Evolutionary conservation across 805 yeast genomes (phyloP), one percentile per base, ranked within the genome.

Genomic region (Starmerella stigmatis): DNA sequence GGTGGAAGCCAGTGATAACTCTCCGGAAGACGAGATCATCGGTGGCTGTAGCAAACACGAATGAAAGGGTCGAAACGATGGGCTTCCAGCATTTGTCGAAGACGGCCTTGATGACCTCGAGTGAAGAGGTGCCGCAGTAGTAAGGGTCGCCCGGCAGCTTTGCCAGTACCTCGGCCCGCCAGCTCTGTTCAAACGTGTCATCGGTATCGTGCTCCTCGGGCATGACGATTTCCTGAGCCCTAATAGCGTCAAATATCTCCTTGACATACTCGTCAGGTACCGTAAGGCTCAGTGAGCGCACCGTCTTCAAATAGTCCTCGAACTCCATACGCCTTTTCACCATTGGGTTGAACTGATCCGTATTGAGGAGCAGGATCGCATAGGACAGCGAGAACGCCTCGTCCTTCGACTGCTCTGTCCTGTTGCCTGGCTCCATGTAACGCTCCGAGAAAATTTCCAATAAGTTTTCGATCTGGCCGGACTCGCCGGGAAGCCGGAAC

Each of bases 141-240:
- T 34, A 43, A 1, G 61, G 59, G 5, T 60, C 55, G 19, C 52
- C 54, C 13, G 42, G 39, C 17, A 44, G 40, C 10, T 20, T 37
- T 33, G 60, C 56, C 32, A 56, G 52, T 29, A 64, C 56, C 39
- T 60, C 52, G 33, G 57, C 63, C 26, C 59, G 60, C 72, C 72
- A 68, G 15, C 76, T 69, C 57, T 83, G 89, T 59, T 88, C 96
- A 63, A 88, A 89, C 79, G 94, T 81, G 59, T 82, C 86, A 17
- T 86, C 83, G 10, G 86, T 84, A 60, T 86, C 94, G 56, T 89
- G 96, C 58, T 92, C 98, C 57, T 92, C 97, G 0, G 98, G 97
- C 88, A 94, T 84, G 40, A 92, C 85, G 51, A 92, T 92, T 63
- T 92, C 99, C 43, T 81, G 75, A 45, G 80, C 84, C 49, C 76